phyloP scores from a whole-genome alignment of 805 yeast species.

The Schizosaccharomyces pombe region DNA sequence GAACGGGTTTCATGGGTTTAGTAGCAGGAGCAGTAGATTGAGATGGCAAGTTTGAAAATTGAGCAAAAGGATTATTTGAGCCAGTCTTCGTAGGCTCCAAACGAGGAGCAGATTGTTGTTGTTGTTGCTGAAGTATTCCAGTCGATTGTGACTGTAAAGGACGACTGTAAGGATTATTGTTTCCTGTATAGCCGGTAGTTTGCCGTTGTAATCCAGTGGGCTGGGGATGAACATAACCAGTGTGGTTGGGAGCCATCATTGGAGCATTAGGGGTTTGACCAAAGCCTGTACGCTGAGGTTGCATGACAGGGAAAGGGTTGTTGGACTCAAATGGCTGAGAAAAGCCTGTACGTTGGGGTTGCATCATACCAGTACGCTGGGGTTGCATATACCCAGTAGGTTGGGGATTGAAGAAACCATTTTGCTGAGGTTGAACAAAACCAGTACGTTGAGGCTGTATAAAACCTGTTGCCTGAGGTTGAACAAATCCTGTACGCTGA shows the following conservation, averaged over 20 bases:
- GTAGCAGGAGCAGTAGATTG: constrained; percentile 14
- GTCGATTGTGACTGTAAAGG: constrained; percentile 18
- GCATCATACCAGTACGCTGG: constrained; percentile 10
- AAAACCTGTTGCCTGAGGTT: constrained; percentile 5
- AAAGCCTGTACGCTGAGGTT: constrained; percentile 5
- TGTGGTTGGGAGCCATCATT: neutral
- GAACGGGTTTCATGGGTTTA: constrained; percentile 10
- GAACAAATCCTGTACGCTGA: constrained; percentile 10
- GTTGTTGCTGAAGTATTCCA: constrained; percentile 12
- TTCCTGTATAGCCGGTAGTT: neutral
- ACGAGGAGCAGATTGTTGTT: constrained; percentile 14
- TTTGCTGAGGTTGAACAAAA: constrained; percentile 3
- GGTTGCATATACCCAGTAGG: constrained; percentile 5
- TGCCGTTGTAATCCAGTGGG: constrained; percentile 5
- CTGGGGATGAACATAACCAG: constrained; percentile 2
- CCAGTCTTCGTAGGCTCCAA: constrained; percentile 42
- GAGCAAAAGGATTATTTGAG: constrained; percentile 58
- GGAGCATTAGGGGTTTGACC: constrained; percentile 5
- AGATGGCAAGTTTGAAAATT: constrained; percentile 7
- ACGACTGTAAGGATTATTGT: constrained; percentile 12
- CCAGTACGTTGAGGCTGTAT: constrained; percentile 7
- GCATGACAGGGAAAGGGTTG: constrained; percentile 5
- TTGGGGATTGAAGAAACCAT: constrained; percentile 6
- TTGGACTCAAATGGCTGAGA: too few relatives aligned
- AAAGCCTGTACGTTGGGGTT: constrained; percentile 9